Evolutionary conservation across 2,329 filamentous ascomycete genomes (phyloP), one percentile per base, ranked within the genome.

Genomic region (Ascochyta clinopodiicola): DNA sequence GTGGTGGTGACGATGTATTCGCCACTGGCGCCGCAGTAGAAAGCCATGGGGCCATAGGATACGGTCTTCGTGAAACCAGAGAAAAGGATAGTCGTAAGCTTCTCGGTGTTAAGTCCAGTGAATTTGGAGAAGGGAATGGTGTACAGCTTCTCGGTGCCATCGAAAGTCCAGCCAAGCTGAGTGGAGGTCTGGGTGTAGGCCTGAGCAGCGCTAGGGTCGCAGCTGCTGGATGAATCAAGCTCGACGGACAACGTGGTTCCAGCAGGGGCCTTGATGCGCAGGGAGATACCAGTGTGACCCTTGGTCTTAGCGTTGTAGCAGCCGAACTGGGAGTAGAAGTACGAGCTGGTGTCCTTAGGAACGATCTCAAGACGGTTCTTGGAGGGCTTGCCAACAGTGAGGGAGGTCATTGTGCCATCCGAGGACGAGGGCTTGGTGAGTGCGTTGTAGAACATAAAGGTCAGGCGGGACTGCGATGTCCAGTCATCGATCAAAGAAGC

Each of bases 361-460:
- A 80, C 84, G 8, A 86, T 72, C 13, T 82, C 83, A 1, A 85
- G 74, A 43, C 77, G 80, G 72, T 83, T 80, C 57, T 67, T 63
- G 21, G 57, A 50, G 1, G 78, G 78, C 47, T 68, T 66, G 35
- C 79, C 75, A n/a, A 86, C 82, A 12, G 84, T 81, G 22, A 86
- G 73, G 1, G 82, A 85, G 21, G 78, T 76, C 82, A 86, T 85
- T 6, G 81, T 82, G 2, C 73, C 80, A 67, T 87, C 85, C 59
- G 86, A 82, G 31, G 83, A 84, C 6, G 81, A 81, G 4, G 84
- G 77, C 59, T 82, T 75, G 2, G 82, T 74, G 73, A 86, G 75
- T 34, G 84, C 78, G 65, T 87, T 87, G 76, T 87, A 87, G 64
- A 77, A 82, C 15, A 87, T 72, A 70, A 87, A 87, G 1, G 82